Conservation (phyloP, 805 yeast genomes). For the Alloascoidea africana region DNA sequence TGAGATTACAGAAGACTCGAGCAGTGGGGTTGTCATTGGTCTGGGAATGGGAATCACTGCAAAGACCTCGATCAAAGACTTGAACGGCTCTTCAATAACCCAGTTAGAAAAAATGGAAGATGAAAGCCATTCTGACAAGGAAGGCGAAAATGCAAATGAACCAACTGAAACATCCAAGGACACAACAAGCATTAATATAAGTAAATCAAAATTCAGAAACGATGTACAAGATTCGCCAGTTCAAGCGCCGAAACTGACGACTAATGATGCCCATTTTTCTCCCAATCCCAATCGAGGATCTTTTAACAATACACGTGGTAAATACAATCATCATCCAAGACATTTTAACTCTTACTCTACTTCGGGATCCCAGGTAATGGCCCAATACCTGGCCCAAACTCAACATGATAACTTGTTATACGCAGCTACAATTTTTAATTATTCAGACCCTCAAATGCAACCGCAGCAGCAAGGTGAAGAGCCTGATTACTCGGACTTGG, state of each 20-base stretch:
- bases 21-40: not conserved
- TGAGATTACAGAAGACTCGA: not conserved
- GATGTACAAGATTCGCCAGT: not conserved
- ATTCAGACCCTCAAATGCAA: too few relatives aligned
- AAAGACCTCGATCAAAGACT: too few relatives aligned
- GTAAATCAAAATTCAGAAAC: not conserved
- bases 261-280: not conserved
- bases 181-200: not conserved
- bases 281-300: conserved; percentile 4
- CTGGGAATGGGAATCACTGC: not conserved
- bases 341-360: conserved; percentile 9
- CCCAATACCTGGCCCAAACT: conserved; percentile 60
- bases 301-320: not conserved
- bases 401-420: conserved; percentile 46
- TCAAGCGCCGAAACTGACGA: not conserved
- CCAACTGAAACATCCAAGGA: not conserved
- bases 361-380: conserved; percentile 64
- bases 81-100: too few relatives aligned
- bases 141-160: not conserved
- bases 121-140: not conserved
- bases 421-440: conserved; percentile 5
- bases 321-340: conserved; percentile 1
- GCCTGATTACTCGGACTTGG: too few relatives aligned
- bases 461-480: too few relatives aligned
- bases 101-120: too few relatives aligned